Percentiles rank a stretch among this genome's conserved stretches.
Evolutionary conservation across 192 early-diverging fungal species (phyloP).

Genomic region (Rhizophagus sp.): DNA sequence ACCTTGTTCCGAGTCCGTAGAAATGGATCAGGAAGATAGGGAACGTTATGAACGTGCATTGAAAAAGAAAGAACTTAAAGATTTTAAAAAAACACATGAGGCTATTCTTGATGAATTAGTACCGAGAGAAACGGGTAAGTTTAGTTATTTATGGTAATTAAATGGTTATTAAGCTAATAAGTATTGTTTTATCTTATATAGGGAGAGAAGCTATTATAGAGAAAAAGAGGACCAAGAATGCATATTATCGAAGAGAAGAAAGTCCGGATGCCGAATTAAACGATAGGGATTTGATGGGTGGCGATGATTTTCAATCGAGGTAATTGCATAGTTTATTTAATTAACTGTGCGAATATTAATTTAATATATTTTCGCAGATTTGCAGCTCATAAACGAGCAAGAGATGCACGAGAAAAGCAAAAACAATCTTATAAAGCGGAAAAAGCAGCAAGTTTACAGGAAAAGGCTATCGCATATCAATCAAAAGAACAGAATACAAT

Average conservation of each 20-base stretch:
- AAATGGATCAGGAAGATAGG: slow-evolving; percentile 51
- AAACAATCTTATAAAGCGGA: slow-evolving; percentile 33
- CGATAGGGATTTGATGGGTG: slow-evolving; percentile 64
- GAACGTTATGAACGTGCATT: slow-evolving; percentile 36
- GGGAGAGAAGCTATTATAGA: slow-evolving; percentile 63
- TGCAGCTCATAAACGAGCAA: slow-evolving; percentile 36
- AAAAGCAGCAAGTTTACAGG: slow-evolving; percentile 39
- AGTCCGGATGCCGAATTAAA: slow-evolving; percentile 65
- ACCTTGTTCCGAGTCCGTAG: slow-evolving; percentile 29
- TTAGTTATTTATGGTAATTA: not conserved
- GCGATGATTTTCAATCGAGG: slow-evolving; percentile 49
- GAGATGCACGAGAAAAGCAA: slow-evolving; percentile 46
- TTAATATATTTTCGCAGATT: slow-evolving; percentile 35
- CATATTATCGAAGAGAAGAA: slow-evolving; percentile 57
- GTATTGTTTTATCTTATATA: not conserved
- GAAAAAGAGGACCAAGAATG: slow-evolving; percentile 61
- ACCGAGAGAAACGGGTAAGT: slow-evolving; percentile 61
- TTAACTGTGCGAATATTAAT: not conserved
- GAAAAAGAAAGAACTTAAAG: slow-evolving; percentile 44
- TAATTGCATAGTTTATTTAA: not conserved
- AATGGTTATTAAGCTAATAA: not conserved
- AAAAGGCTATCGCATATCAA: slow-evolving; percentile 50
- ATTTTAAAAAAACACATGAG: slow-evolving; percentile 51
- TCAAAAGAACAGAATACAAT: slow-evolving; percentile 75
- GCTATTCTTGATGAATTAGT: slow-evolving; percentile 63